Conservation (phyloP, 805 yeast species). For the Yamadazyma sp. region DNA sequence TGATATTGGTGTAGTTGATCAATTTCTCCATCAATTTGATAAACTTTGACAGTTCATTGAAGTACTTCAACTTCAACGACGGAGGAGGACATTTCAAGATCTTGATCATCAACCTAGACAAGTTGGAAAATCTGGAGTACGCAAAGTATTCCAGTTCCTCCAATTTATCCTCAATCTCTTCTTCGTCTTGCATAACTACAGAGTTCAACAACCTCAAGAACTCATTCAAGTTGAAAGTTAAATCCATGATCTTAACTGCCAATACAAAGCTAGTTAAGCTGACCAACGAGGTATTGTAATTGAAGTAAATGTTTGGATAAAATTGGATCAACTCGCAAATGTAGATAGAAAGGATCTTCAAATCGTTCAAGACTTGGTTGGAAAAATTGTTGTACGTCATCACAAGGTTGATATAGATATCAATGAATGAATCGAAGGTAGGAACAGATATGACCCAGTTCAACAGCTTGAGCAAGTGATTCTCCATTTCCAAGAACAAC, state of each 20-base stretch:
- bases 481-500: constrained; percentile 66
- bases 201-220: constrained; percentile 18
- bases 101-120: constrained; percentile 26
- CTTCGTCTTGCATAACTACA: constrained; percentile 17
- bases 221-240: constrained; percentile 30
- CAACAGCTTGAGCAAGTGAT: constrained; percentile 60
- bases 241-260: constrained; percentile 23
- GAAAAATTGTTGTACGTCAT: constrained; percentile 25
- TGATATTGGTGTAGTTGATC: constrained; percentile 31
- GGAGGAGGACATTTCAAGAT: constrained; percentile 48
- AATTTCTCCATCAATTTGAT: constrained; percentile 37
- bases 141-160: constrained; percentile 10
- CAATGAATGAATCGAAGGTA: constrained; percentile 63
- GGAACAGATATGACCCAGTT: constrained; percentile 65
- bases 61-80: constrained; percentile 46
- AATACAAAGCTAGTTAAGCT: constrained; percentile 44
- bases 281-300: constrained; percentile 53
- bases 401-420: constrained; percentile 49
- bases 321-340: constrained; percentile 68
- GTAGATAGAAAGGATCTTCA: constrained; percentile 57
- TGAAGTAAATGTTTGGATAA: constrained; percentile 56
- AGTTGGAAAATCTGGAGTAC: constrained; percentile 18
- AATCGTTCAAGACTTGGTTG: constrained; percentile 37
- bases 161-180: constrained; percentile 12
- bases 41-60: constrained; percentile 35